phyloP scores from a whole-genome alignment of 495 filamentous ascomycete genomes.

The Aspergillus nidulans region DNA sequence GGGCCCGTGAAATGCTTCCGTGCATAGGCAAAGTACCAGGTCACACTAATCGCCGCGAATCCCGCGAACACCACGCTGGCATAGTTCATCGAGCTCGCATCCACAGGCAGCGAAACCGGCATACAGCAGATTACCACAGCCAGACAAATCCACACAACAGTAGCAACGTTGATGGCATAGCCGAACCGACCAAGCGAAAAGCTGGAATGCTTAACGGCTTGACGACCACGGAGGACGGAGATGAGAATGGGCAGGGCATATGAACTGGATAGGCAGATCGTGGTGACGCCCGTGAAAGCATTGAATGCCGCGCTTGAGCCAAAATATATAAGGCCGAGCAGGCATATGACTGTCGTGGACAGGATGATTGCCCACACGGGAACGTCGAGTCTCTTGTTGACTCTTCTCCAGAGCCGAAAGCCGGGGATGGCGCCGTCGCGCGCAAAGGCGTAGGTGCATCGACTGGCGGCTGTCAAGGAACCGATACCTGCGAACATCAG shows the following conservation, averaged over 20 bases:
- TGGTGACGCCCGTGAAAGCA: conserved; percentile 62
- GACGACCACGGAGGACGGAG: conserved; percentile 46
- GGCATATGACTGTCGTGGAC: conserved; percentile 48
- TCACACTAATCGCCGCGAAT: conserved; percentile 49
- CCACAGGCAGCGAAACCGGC: conserved; percentile 49
- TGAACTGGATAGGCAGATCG: conserved; percentile 57
- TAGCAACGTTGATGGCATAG: conserved; percentile 47
- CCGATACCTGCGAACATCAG: conserved; percentile 67
- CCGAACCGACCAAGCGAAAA: conserved; percentile 52
- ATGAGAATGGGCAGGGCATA: conserved; percentile 63
- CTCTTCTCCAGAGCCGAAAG: conserved; percentile 57
- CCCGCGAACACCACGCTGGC: conserved; percentile 61
- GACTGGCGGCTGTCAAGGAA: conserved; percentile 67
- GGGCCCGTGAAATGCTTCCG: conserved; percentile 68
- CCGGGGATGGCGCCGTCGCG: conserved; percentile 63
- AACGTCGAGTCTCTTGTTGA: conserved; percentile 52
- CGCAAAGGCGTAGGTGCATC: conserved; percentile 75
- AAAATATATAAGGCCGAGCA: conserved; percentile 62
- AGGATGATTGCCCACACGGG: conserved; percentile 56
- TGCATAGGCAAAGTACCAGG: conserved; percentile 69
- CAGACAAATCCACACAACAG: conserved; percentile 47
- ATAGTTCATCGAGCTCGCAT: conserved; percentile 51
- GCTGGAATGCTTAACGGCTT: conserved; percentile 40
- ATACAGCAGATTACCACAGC: conserved; percentile 53
- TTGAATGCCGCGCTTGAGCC: conserved; percentile 60